These are phyloP conservation scores for Boletales sp. DNA, from an alignment of 768 basidiomycete genomes.

Conservation along the genomic window DNA sequence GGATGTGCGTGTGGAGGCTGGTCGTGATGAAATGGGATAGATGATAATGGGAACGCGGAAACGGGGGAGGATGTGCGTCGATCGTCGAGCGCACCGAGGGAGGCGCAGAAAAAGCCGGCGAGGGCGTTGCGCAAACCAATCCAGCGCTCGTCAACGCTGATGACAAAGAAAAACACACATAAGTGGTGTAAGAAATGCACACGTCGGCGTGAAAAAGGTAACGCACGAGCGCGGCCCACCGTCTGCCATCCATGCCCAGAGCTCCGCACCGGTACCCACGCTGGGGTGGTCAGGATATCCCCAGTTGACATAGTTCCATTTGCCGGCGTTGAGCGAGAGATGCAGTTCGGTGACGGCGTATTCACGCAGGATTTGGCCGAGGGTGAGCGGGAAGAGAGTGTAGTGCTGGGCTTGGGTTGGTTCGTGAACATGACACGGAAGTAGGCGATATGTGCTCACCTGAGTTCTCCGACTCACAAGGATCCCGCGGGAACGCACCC, in stretches of 20 bases:
- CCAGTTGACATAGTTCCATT: slow-evolving; percentile 86
- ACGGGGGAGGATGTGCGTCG: slow-evolving; percentile 69
- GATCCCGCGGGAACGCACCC: slow-evolving; percentile 54
- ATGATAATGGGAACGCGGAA: slow-evolving; percentile 62
- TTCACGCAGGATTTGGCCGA: slow-evolving; percentile 83
- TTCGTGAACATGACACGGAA: not conserved
- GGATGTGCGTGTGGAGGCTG: slow-evolving; percentile 41
- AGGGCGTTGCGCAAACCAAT: slow-evolving; percentile 82
- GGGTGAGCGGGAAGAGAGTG: slow-evolving; percentile 76
- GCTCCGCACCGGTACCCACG: slow-evolving; percentile 82
- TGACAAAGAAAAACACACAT: not conserved
- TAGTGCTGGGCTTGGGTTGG: slow-evolving; percentile 71
- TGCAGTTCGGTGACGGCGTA: slow-evolving; percentile 87
- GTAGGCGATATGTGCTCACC: slow-evolving; percentile 41
- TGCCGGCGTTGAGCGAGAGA: slow-evolving; percentile 86
- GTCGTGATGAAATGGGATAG: slow-evolving; percentile 40
- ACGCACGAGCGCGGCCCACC: slow-evolving; percentile 47
- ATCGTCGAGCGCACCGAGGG: slow-evolving; percentile 73
- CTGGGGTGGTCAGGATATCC: slow-evolving; percentile 73
- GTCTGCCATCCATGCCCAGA: slow-evolving; percentile 92
- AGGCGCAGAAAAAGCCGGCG: slow-evolving; percentile 93
- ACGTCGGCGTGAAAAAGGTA: too few species aligned
- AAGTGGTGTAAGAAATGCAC: not conserved
- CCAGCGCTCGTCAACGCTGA: slow-evolving; percentile 77
- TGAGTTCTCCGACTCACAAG: slow-evolving; percentile 40